phyloP scores from a whole-genome alignment of 2,329 filamentous ascomycete genomes.

The Penicillium sp. region DNA sequence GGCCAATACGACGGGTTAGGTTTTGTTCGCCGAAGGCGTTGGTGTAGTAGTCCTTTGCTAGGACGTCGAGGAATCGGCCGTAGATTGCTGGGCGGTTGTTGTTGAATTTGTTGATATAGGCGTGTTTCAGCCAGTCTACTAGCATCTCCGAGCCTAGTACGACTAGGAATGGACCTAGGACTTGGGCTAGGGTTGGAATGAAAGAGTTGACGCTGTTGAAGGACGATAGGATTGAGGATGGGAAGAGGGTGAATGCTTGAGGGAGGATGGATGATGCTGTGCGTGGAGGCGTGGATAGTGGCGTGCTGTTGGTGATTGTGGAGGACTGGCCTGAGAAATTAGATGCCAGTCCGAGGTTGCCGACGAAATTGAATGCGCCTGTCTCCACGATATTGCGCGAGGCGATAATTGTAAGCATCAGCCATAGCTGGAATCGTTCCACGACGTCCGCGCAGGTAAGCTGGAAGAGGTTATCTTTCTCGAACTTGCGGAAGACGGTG shows the following conservation, averaged over 20 bases:
- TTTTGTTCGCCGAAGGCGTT: conserved; percentile 92
- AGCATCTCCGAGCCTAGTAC: conserved; percentile 95
- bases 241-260: conserved; percentile 76
- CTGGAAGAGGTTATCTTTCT: conserved; percentile 97
- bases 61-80: conserved; percentile 81
- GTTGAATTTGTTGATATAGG: conserved; percentile 98
- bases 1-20: conserved; percentile 79
- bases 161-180: conserved; percentile 87
- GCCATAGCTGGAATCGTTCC: conserved; percentile 94
- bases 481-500: conserved; percentile 97
- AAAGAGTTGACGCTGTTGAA: conserved; percentile 45
- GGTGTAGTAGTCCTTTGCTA: conserved; percentile 97
- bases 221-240: conserved; percentile 55
- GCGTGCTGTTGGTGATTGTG: conserved; percentile 47
- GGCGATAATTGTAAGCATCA: conserved; percentile 95
- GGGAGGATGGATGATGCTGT: conserved; percentile 72
- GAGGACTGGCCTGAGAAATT: conserved; percentile 31
- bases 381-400: conserved; percentile 96
- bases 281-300: conserved; percentile 56
- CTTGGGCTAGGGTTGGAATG: conserved; percentile 61
- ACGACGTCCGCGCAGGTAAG: conserved; percentile 95
- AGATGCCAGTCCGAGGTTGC: conserved; percentile 35
- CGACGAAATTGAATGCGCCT: conserved; percentile 67
- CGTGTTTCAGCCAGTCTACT: conserved; percentile 95
- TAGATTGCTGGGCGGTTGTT: conserved; percentile 92